Percentiles rank a stretch among this genome's conserved stretches.
phyloP scores from a whole-genome alignment of 192 early-diverging fungal genomes.

The Coemansia sp. region DNA sequence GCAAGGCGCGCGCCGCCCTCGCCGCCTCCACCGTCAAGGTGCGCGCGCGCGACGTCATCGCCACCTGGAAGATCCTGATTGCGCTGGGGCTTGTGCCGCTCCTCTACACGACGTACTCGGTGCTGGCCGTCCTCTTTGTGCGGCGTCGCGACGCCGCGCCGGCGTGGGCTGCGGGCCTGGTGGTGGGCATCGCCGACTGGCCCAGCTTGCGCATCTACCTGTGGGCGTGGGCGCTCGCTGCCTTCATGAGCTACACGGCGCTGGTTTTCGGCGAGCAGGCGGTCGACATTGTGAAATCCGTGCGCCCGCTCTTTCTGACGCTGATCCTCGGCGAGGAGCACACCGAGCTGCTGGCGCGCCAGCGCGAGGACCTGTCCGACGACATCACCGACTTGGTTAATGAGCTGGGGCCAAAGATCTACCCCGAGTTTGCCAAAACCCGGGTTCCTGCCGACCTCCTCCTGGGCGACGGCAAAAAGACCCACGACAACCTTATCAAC shows the following conservation, averaged over 20 bases:
- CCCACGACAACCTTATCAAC: slow-evolving; percentile 30
- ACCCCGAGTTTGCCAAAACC: slow-evolving; percentile 68
- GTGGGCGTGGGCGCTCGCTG: slow-evolving; percentile 46
- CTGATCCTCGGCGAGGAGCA: slow-evolving; percentile 59
- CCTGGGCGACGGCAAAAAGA: slow-evolving; percentile 16
- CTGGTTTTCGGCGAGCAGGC: slow-evolving; percentile 79
- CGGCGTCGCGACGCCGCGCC: slow-evolving; percentile 48
- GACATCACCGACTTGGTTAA: slow-evolving; percentile 82
- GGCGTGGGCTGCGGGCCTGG: slow-evolving; percentile 9
- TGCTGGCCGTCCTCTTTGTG: slow-evolving; percentile 59
- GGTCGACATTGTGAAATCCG: slow-evolving; percentile 74
- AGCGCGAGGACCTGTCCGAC: slow-evolving; percentile 72
- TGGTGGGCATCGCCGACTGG: slow-evolving; percentile 9
- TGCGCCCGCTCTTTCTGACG: slow-evolving; percentile 85
- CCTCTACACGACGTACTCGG: slow-evolving; percentile 72
- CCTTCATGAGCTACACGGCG: slow-evolving; percentile 73
- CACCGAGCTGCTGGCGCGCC: slow-evolving; percentile 65
- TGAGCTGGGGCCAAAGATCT: slow-evolving; percentile 82
- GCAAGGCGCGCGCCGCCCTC: slow-evolving; percentile 71
- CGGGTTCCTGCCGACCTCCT: slow-evolving; percentile 25
- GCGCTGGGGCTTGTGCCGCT: slow-evolving; percentile 74
- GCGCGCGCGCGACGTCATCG: slow-evolving; percentile 91
- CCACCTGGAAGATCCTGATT: slow-evolving; percentile 93
- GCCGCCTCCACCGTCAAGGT: slow-evolving; percentile 94
- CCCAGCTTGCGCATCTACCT: slow-evolving; percentile 31